Evolutionary conservation across 2,329 filamentous ascomycete species (phyloP).

Genomic region (Dendryphion nanum): DNA sequence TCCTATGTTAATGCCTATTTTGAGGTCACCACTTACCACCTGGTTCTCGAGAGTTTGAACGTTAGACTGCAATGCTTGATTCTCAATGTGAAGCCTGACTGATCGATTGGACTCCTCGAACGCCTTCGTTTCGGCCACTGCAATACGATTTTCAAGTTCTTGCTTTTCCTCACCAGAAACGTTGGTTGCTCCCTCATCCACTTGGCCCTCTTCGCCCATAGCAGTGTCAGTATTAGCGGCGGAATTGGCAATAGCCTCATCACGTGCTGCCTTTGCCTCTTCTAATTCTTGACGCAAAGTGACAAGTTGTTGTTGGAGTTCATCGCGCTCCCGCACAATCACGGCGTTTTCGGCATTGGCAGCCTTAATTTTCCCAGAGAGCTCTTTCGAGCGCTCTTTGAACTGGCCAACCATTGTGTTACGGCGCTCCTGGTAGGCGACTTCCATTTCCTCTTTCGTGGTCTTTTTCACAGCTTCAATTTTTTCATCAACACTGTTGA

Average conservation of each 20-base stretch:
- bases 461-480: constrained; percentile 36
- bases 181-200: constrained; percentile 34
- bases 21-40: constrained; percentile 36
- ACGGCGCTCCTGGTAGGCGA: constrained; percentile 49
- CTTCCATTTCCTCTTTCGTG: constrained; percentile 30
- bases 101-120: constrained; percentile 39
- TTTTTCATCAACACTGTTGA: constrained; percentile 49
- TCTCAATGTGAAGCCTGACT: constrained; percentile 35
- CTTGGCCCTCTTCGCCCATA: constrained; percentile 49
- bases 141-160: constrained; percentile 35
- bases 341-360: constrained; percentile 50
- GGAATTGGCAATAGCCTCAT: constrained; percentile 55
- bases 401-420: constrained; percentile 49
- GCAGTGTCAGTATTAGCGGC: constrained; percentile 36
- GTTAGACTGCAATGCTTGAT: constrained; percentile 57
- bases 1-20: not conserved
- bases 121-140: constrained; percentile 42
- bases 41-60: constrained; percentile 65
- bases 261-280: constrained; percentile 61
- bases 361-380: constrained; percentile 61
- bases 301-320: constrained; percentile 41
- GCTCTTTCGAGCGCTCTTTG: constrained; percentile 59
- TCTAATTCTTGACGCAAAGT: constrained; percentile 47
- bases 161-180: constrained; percentile 30
- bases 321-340: constrained; percentile 62